A percentile compares a stretch with the other conserved stretches of the same genome.
Conservation (phyloP, 371 early-diverging fungal genomes). For the Zychaea mexicana region DNA sequence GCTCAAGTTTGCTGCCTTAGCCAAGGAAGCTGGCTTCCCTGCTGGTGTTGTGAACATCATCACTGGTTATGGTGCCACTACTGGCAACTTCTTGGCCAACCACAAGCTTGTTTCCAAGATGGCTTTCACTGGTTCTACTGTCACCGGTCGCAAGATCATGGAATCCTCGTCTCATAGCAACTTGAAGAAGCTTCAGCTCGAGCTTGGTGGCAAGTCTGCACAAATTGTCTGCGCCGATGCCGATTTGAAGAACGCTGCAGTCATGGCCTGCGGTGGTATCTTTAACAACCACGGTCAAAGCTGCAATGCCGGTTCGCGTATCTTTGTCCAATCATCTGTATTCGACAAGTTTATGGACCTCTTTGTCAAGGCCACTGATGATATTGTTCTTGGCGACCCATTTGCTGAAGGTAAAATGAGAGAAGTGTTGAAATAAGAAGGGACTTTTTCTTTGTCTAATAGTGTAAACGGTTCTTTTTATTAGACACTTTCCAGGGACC, state of each 20-base stretch:
- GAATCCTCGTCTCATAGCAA: conserved; percentile 66
- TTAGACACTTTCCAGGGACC: conserved; percentile 70
- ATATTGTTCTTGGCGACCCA: conserved; percentile 60
- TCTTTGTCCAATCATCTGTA: conserved; percentile 80
- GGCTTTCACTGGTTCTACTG: conserved; percentile 73
- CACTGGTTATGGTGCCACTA: conserved; percentile 47
- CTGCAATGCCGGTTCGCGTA: conserved; percentile 88
- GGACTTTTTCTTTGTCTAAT: no score
- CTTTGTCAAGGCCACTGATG: conserved; percentile 62
- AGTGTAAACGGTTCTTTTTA: no score
- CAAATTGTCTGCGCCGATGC: conserved; percentile 88
- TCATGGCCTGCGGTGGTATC: conserved; percentile 67
- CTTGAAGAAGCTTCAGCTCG: conserved; percentile 79
- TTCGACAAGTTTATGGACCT: conserved; percentile 69
- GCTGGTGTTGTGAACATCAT: conserved; percentile 81
- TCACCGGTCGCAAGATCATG: conserved; percentile 73
- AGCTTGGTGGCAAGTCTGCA: conserved; percentile 93
- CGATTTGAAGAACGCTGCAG: conserved; percentile 78
- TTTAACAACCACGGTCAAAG: conserved; percentile 87
- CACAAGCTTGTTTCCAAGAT: conserved; percentile 42
- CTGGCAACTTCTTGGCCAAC: conserved; percentile 29
- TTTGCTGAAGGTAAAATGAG: conserved; percentile 33
- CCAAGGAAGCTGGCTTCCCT: conserved; percentile 49
- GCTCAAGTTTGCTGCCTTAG: conserved; percentile 47
- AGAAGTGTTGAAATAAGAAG: no score